These are phyloP conservation scores for Metarhizium robertsii DNA, from an alignment of 2,329 filamentous ascomycete species.

Conservation along the genomic window DNA sequence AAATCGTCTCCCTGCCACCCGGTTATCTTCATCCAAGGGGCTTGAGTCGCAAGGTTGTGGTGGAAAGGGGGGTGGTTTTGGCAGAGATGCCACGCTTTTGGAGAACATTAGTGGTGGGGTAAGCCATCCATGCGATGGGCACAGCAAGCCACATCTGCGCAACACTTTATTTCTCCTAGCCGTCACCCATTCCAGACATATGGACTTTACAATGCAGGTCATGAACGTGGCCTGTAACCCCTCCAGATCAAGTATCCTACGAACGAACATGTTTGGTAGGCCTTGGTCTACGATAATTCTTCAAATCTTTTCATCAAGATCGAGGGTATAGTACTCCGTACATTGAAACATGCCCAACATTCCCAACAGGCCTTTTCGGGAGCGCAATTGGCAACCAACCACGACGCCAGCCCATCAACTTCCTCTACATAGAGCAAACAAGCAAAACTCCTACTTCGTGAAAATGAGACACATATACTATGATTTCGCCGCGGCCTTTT, in stretches of 20 bases:
- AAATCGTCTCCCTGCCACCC: not conserved
- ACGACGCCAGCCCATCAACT: not conserved
- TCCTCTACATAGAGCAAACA: not conserved
- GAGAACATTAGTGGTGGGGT: not conserved
- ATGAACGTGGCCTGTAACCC: too few species aligned
- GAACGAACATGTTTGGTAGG: too few species aligned
- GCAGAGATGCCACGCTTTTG: not conserved
- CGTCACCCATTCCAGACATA: not conserved
- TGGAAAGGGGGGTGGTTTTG: not conserved
- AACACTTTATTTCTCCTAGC: not conserved
- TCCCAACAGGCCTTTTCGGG: not conserved
- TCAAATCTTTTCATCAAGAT: not conserved
- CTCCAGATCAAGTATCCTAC: too few species aligned
- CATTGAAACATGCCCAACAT: not conserved
- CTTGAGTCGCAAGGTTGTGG: not conserved
- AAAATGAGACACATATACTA: not conserved
- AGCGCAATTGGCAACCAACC: not conserved
- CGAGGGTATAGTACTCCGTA: not conserved
- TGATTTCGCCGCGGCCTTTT: not conserved
- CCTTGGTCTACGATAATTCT: too few species aligned
- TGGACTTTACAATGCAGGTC: too few species aligned
- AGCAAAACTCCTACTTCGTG: not conserved
- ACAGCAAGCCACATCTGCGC: not conserved
- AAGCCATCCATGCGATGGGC: not conserved
- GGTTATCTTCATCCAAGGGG: not conserved